phyloP scores from a whole-genome alignment of 1,284 basidiomycete species.

The Tilletia horrida region DNA sequence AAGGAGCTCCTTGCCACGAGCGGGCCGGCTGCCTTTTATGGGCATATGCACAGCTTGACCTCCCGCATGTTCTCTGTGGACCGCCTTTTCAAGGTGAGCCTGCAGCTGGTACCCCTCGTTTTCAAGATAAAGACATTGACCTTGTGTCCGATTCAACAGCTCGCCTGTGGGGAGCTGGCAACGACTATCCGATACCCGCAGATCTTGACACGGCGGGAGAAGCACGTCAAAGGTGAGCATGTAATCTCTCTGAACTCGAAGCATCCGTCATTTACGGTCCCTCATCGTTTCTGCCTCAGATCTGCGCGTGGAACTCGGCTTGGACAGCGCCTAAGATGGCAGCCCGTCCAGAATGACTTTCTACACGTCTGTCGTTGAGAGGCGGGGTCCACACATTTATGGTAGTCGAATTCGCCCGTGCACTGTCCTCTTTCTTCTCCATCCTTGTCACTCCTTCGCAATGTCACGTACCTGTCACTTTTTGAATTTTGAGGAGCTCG shows the following conservation, averaged over 20 bases:
- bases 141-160: conserved; percentile 17
- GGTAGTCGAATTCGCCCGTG: no score
- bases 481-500: no score
- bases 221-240: conserved; percentile 55
- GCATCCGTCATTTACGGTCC: neutral
- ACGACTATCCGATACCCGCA: conserved; percentile 67
- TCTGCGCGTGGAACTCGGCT: conserved; percentile 1
- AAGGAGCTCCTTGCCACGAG: conserved; percentile 74
- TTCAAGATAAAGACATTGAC: no score
- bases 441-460: no score
- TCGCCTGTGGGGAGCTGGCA: conserved; percentile 64
- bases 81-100: conserved; percentile 67
- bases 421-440: no score
- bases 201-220: conserved; percentile 66
- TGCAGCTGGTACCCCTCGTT: neutral
- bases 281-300: neutral
- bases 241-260: neutral
- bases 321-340: neutral
- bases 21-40: conserved; percentile 80
- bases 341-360: no score
- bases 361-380: no score
- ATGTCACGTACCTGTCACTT: no score
- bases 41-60: conserved; percentile 77
- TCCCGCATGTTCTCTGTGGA: conserved; percentile 88
- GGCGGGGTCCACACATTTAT: no score